Evolutionary conservation across 1,284 basidiomycete species (phyloP), one percentile per base, ranked within the genome.

Genomic region (Boletus mariae): DNA sequence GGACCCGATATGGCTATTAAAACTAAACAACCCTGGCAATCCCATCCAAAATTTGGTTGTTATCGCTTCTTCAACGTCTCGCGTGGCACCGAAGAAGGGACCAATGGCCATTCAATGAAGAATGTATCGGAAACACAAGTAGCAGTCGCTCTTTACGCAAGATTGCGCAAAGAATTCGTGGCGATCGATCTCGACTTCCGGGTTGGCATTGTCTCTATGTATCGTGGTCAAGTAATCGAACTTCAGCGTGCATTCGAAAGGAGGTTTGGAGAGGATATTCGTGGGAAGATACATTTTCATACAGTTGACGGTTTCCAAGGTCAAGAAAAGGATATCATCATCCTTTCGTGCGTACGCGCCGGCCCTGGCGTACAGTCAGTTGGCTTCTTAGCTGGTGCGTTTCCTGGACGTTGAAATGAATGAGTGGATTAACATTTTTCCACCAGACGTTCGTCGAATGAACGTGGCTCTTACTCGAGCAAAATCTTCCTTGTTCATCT

Each of bases 271-370:
- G 67, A 73, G 25, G 81, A 86, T 23, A 87, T 97, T 26, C 61
- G 85, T 4, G 78, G 80, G 25, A 83, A 80, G 31, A 84, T 99
- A 42, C 91, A 97, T 62, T 98, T 99, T 75, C 93, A 97, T 68
- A 99, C 97, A 0, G 97, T 99, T 38, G 94, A 98, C 73, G 95
- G 94, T 9, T 98, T 98, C 65, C 95, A 98, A 71, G 95, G 95
- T 47, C 95, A 98, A 74, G 95, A 98, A 69, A 98, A 98, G 70
- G 92, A 95, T 61, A 84, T 98, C 49, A 95, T 98, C 68, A 97
- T 98, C 56, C 77, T 98, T 17, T 97, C 94, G 3, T 95, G 92
- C 68, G 95, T 98, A 20, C 84, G 95, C 62, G 89, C 92, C 12
- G 91, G 93, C 3, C 84, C 89, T n/a, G 86, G 88, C 20, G 72